Evolutionary conservation across 2,329 filamentous ascomycete species (phyloP), one percentile per base, ranked within the genome.

Genomic region (Teratosphaeria viscida): DNA sequence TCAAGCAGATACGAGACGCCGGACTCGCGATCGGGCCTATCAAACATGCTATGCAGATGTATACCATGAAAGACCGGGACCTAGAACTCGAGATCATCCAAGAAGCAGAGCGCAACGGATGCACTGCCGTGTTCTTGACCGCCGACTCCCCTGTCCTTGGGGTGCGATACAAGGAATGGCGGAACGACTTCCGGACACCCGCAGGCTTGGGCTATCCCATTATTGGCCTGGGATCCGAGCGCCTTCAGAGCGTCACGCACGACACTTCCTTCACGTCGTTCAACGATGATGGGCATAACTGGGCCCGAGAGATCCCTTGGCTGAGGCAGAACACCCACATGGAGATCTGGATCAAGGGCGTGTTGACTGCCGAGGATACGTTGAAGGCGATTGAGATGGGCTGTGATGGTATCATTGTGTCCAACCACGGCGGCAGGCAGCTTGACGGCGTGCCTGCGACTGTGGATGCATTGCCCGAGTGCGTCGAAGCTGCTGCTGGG

Each of bases 81-180:
- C 77, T 47, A 73, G 81, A 70, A 72, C 76, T 79, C 59, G 43
- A 72, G 64, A 68, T 68, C 54, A 64, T 72, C 49, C 63, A 60
- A 0, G 61, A 67, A 56, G 70, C 70, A 0, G 70, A 72, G 56
- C 55, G 56, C 19, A 64, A 64, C 52, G 80, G 81, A 6, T 83
- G 79, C 67, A 79, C 78, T 60, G 81, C 81, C 0, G 68, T 84
- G 2, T 76, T 85, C 39, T 66, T 85, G 1, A 80, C 81, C 0
- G 80, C 82, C 1, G 82, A 85, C 62, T 76, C 76, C 0, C 81
- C 82, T 0, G 75, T 81, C 0, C 72, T 84, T 0, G 82, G 81
- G 0, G 75, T 77, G 26, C 74, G 82, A 0, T 72, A 81, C 35
- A 80, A 82, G 53, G 81, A 84, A 64, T 77, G 77, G 63, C 75